Conservation (phyloP, 2,329 filamentous ascomycete genomes). For the Ascochyta lentis region DNA sequence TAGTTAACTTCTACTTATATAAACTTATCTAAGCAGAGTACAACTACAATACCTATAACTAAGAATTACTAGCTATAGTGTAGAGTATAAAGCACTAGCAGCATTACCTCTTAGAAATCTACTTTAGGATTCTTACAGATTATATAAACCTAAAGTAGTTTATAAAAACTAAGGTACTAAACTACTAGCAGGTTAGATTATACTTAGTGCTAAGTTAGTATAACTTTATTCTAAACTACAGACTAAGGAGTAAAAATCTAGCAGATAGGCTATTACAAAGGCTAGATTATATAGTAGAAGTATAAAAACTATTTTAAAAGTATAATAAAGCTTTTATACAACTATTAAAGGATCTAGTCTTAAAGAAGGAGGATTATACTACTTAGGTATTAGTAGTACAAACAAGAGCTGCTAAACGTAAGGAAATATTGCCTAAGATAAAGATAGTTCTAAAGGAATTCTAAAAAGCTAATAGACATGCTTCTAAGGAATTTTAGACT, state of each 20-base stretch:
- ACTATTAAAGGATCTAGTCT: background rate
- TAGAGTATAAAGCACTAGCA: slow-evolving; percentile 9
- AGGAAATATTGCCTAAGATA: no score
- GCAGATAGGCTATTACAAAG: background rate
- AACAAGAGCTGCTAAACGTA: no score
- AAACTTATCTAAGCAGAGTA: slow-evolving; percentile 12
- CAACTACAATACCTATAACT: slow-evolving; percentile 11
- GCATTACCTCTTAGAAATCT: slow-evolving; percentile 1
- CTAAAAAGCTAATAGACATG: no score
- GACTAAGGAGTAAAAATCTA: background rate
- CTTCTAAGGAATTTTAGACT: background rate
- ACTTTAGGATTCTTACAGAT: slow-evolving; percentile 9
- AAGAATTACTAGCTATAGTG: slow-evolving; percentile 6
- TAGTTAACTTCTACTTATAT: background rate
- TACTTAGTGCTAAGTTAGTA: background rate
- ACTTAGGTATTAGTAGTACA: no score
- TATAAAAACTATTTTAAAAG: background rate
- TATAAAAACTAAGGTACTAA: slow-evolving; percentile 10
- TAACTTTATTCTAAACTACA: background rate
- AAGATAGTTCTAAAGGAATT: no score
- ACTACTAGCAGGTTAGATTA: background rate
- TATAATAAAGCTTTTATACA: background rate
- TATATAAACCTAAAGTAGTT: slow-evolving; percentile 15
- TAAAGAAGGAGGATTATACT: background rate
- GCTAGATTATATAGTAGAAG: background rate